Evolutionary conservation across 169 alveolate species (phyloP), one percentile per base, ranked within the genome.

Genomic region (Cryptosporidium baileyi): DNA sequence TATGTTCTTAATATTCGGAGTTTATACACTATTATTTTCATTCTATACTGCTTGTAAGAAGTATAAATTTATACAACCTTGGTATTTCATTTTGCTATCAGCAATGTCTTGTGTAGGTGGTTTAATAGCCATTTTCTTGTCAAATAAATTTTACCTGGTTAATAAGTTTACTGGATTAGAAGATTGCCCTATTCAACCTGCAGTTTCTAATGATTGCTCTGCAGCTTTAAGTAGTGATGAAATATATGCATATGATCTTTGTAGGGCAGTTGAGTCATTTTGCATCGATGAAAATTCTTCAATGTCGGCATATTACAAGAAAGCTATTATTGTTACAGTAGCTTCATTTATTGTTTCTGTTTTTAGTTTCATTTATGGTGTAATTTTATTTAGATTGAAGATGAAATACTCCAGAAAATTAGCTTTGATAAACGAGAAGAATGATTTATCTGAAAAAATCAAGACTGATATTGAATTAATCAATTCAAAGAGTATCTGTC

Each of bases 131-230:
- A 74, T 74, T 15, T 74, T 74, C 54, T 54, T 74, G 8, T 74
- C 85, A 17, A 74, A 57, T 54, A 74, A 74, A 38, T 74, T 74
- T n/a, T 34, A 24, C 11, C 19, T 38, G 0, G 85, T 74, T 41
- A 51, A 45, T 26, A 44, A 36, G 24, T 32, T 74, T 38, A 74
- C 85, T 13, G 40, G 41, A 1, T 51, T 19, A 59, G 61, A 51
- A 26, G 85, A 74, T 47, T 74, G 85, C 19, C 85, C 61, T 22
- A 32, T 74, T 26, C 74, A 74, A 57, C 54, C 85, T 15, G 60
- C 54, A n/a, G 85, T 74, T 38, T 74, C 85, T 13, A 54, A 74
- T 24, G 85, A 74, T 34, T 74, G 85, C 19, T 74, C 85, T 34
- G 36, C n/a, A 6, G 85, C 85, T n/a, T 51, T 74, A 28, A 36